Evolutionary conservation across 1,284 basidiomycete genomes (phyloP), one percentile per base, ranked within the genome.

Genomic region (Amylostereum areolatum): DNA sequence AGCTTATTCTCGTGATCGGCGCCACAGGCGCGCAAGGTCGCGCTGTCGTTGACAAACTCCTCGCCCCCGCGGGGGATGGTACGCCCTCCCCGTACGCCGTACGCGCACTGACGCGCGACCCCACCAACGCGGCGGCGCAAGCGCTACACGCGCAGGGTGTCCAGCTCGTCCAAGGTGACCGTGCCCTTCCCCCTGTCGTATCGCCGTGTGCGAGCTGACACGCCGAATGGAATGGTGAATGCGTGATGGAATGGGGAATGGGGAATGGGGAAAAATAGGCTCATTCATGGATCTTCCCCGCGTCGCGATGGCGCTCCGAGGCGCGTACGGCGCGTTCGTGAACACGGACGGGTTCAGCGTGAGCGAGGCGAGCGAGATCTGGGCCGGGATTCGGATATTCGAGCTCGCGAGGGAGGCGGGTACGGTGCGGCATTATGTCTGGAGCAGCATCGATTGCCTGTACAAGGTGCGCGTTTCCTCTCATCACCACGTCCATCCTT

Each of bases 11-110:
- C 47, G 72, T 77, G 49, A 68, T 77, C 34, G 74, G 75, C 35
- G 75, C 72, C 2, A 77, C 75, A 27, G 75, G 74, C 45, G 71
- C 70, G 1, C 75, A 77, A 55, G 74, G 74, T 3, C 59, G 69
- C 37, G 65, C 67, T n/a, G 70, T 74, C 50, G 67, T 76, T 44
- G 61, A 72, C 49, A 65, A 63, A 31, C 61, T 77, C n/a, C 66
- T 76, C 24, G 64, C 62, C 18, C 62, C 65, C 6, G 55, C 52
- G 43, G 52, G 58, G 12, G 66, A 73, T 50, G 71, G 71, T 3
- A 61, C 65, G 11, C 65, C 71, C 1, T 72, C 71, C 6, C 72
- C 72, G 2, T 77, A 73, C 53, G 58, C 63, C n/a, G 64, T 77
- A 25, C 70, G 73, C 35, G 73, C 72, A 1, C 62, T 77, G 43